These are phyloP conservation scores for Mercurialis annua DNA, from an alignment of 345 rosid species.

Conservation along the genomic window DNA sequence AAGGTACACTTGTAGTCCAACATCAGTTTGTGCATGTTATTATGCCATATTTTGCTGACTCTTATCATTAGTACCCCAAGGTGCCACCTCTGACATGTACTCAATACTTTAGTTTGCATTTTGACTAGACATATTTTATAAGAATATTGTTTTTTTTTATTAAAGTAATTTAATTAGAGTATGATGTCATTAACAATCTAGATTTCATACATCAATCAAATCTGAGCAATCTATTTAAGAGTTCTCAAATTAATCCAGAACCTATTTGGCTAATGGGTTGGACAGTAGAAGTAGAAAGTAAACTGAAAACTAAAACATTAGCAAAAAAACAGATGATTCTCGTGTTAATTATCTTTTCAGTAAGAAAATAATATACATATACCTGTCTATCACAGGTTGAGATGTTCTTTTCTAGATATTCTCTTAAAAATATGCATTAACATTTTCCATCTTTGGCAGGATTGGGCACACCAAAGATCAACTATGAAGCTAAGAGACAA, in stretches of 20 bases:
- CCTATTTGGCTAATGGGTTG: background rate
- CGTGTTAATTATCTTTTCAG: background rate
- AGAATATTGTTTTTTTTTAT: background rate
- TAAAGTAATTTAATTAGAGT: background rate
- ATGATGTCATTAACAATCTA: background rate
- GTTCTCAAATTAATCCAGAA: background rate
- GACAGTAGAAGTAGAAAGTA: background rate
- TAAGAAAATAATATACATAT: background rate
- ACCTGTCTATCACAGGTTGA: background rate
- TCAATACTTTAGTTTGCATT: background rate
- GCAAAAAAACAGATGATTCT: background rate
- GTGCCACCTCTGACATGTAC: background rate
- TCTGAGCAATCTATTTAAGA: background rate
- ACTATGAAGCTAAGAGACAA: constrained; percentile 39
- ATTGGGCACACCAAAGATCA: constrained; percentile 31
- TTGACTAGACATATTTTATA: background rate
- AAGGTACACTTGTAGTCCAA: constrained; percentile 43
- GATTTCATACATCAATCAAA: background rate
- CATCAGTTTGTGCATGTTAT: constrained; percentile 1
- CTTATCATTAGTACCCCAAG: background rate
- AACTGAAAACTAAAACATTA: background rate
- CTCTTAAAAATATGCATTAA: background rate
- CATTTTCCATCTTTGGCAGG: constrained; percentile 27
- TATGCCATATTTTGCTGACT: background rate
- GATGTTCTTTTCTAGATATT: background rate